Evolutionary conservation across 2,329 filamentous ascomycete species (phyloP), one percentile per base, ranked within the genome.

Genomic region (Calonectria pseudoreteaudii): DNA sequence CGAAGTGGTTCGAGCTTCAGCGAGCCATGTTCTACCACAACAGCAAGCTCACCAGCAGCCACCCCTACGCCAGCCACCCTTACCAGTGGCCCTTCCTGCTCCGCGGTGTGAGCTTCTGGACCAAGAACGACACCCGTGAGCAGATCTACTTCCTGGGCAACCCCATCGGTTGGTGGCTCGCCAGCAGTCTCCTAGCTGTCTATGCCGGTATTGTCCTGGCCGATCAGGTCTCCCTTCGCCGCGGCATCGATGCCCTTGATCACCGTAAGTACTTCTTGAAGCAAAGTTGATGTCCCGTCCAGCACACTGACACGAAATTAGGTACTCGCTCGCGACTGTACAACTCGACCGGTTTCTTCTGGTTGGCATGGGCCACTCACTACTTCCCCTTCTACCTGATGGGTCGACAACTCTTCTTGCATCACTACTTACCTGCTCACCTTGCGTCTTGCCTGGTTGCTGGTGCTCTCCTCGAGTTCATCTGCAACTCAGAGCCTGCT

Each of bases 11-110:
- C 77, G 97, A 99, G 88, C 90, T 99, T 72, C 97, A 99, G 86
- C 92, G 96, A 65, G 95, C 96, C 80, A 99, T 99, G 96, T 99
- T 99, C 90, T 96, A 94, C 90, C 97, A 99, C 90, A 99, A 99
- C 90, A 98, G 96, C 85, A 96, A 97, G 81, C 88, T 99, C 83
- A 99, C 97, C 56, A 97, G 95, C 87, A 98, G 95, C 83, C 97
- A 99, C 85, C 97, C 97, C 1, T 99, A 99, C 84, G 92, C 97
- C 52, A 98, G 95, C 80, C 93, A 96, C 83, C 97, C 97, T 9
- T 97, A 97, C 87, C 95, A 98, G 82, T 99, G 97, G 97, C 97
- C 97, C 1, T 98, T 99, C 91, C 90, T 99, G 83, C 91, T 99
- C 71, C 93, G 97, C 36, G 97, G 97, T 86, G 96, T 99, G 80